Evolutionary conservation across 805 yeast genomes (phyloP).

Genomic region (Danielia oregonensis): DNA sequence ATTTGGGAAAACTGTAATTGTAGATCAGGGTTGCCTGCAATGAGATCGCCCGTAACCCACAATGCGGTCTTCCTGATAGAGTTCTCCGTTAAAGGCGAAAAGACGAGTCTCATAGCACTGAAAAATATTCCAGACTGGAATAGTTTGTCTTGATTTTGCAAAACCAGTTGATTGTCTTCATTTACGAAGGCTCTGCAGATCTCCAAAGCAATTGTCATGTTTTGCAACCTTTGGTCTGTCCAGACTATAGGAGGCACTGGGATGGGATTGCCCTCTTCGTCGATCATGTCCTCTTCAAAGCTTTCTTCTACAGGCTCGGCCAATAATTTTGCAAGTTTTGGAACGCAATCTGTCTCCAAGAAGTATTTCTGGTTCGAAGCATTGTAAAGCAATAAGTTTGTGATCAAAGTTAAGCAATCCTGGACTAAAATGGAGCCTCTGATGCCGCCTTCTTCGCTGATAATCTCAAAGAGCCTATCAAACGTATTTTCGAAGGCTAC

Average conservation of each 20-base stretch:
- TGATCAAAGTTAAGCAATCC: constrained; percentile 76
- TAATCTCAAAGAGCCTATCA: constrained; percentile 73
- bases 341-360: constrained; percentile 77
- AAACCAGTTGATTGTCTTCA: constrained; percentile 67
- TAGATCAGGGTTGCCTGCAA: constrained; percentile 59
- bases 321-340: constrained; percentile 58
- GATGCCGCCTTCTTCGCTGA: constrained; percentile 84
- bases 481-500: constrained; percentile 95
- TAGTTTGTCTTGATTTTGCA: constrained; percentile 57
- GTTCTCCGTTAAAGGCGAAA: constrained; percentile 61
- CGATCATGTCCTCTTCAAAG: constrained; percentile 19
- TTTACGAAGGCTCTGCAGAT: constrained; percentile 67
- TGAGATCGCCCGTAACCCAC: constrained; percentile 71
- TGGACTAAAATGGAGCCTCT: constrained; percentile 88
- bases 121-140: constrained; percentile 60
- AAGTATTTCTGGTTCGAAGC: constrained; percentile 88
- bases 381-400: constrained; percentile 73
- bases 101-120: constrained; percentile 64
- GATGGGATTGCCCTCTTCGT: constrained; percentile 15
- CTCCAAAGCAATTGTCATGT: constrained; percentile 64
- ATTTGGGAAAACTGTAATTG: constrained; percentile 73
- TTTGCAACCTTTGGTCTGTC: constrained; percentile 72
- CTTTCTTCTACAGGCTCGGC: constrained; percentile 53
- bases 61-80: constrained; percentile 66
- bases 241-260: constrained; percentile 49